Evolutionary conservation across 352 stramenopile genomes (phyloP).

Genomic region (Saprolegnia parasitica): DNA sequence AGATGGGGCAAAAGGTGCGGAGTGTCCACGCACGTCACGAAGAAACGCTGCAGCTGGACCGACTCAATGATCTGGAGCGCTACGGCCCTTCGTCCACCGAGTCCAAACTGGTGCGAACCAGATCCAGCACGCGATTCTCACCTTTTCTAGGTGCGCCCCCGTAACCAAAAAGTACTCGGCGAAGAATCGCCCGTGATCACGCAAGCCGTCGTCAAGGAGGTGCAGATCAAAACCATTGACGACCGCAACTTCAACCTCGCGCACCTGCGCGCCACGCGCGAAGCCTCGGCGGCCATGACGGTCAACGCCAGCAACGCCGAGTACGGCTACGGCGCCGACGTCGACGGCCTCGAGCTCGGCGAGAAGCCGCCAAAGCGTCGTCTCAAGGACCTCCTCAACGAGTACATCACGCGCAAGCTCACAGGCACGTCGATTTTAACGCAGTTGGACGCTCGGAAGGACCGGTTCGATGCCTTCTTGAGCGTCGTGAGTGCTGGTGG

Average conservation of each 20-base stretch:
- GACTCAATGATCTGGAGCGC: constrained; percentile 32
- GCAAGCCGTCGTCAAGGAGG: constrained; percentile 79
- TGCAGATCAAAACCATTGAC: constrained; percentile 88
- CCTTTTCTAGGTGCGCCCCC: background rate
- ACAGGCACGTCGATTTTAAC: constrained; percentile 27
- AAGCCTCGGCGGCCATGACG: constrained; percentile 46
- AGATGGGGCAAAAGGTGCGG: constrained; percentile 59
- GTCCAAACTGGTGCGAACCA: constrained; percentile 20
- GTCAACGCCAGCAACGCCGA: constrained; percentile 16
- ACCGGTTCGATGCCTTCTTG: constrained; percentile 70
- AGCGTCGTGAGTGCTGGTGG: constrained; percentile 43
- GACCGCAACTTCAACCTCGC: constrained; percentile 62
- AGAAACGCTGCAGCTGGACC: constrained; percentile 73
- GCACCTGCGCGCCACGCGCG: constrained; percentile 68
- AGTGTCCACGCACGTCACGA: constrained; percentile 70
- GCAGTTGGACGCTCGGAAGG: constrained; percentile 34
- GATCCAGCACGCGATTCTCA: background rate
- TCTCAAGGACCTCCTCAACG: constrained; percentile 60
- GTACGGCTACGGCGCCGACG: constrained; percentile 17
- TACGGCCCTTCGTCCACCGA: constrained; percentile 20
- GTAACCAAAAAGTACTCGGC: constrained; percentile 33
- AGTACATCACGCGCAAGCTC: constrained; percentile 42
- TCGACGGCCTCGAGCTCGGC: constrained; percentile 27
- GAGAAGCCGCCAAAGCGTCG: constrained; percentile 41
- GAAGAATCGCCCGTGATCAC: constrained; percentile 56